These are phyloP conservation scores for Linnemannia schmuckeri DNA, from an alignment of 192 early-diverging fungal genomes.

Conservation along the genomic window DNA sequence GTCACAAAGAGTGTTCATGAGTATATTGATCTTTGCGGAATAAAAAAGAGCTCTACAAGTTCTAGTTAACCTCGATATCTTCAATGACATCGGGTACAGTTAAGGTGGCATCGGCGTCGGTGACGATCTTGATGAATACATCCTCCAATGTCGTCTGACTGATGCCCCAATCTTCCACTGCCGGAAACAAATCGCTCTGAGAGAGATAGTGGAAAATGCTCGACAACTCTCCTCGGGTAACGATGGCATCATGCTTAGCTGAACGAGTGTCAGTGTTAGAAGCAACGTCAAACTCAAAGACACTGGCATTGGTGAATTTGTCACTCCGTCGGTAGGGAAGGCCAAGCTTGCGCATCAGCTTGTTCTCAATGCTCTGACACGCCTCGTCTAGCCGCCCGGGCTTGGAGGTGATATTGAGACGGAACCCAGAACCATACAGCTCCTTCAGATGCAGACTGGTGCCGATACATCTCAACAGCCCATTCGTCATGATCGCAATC, in stretches of 20 bases:
- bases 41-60: no score
- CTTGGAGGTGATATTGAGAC: slow-evolving; percentile 40
- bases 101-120: slow-evolving; percentile 16
- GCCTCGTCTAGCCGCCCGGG: slow-evolving; percentile 9
- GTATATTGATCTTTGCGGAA: no score
- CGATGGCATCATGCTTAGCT: not conserved
- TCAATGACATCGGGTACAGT: not conserved
- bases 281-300: slow-evolving; percentile 60
- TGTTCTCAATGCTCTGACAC: slow-evolving; percentile 13
- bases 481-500: slow-evolving; percentile 65
- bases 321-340: slow-evolving; percentile 4
- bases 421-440: slow-evolving; percentile 69
- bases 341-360: not conserved
- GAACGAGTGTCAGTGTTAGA: no score
- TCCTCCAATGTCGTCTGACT: slow-evolving; percentile 72
- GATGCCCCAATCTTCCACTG: slow-evolving; percentile 75
- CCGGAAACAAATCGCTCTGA: slow-evolving; percentile 42
- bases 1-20: no score
- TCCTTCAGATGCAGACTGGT: slow-evolving; percentile 67
- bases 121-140: slow-evolving; percentile 65
- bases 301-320: slow-evolving; percentile 22
- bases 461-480: slow-evolving; percentile 63
- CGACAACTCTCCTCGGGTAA: slow-evolving; percentile 39
- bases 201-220: slow-evolving; percentile 68
- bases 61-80: not conserved